phyloP scores from a whole-genome alignment of 139 green algal genomes.

The Tetraselmis chui region DNA sequence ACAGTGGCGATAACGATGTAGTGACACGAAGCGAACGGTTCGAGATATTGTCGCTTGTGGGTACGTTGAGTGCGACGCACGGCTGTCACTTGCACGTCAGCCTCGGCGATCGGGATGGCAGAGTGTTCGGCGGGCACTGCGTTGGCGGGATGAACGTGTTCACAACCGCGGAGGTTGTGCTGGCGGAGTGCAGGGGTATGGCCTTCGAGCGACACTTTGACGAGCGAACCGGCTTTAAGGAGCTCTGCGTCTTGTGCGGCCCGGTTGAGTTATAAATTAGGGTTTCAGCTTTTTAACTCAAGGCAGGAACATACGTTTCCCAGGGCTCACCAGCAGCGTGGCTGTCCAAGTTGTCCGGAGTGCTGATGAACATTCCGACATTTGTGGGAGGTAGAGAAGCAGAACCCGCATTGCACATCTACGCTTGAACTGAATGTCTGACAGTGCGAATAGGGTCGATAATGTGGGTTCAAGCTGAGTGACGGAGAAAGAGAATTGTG shows the following conservation, averaged over 20 bases:
- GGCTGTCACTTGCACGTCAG: background rate
- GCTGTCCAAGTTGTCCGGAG: too few relatives aligned
- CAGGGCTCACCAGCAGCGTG: too few relatives aligned
- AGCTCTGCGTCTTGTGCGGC: background rate
- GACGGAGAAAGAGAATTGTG: too few relatives aligned
- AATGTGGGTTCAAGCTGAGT: too few relatives aligned
- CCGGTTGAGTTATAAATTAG: background rate
- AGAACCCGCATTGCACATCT: too few relatives aligned
- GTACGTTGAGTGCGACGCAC: background rate
- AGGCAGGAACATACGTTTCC: too few relatives aligned
- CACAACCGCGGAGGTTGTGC: background rate
- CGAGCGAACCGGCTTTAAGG: background rate
- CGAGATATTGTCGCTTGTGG: background rate
- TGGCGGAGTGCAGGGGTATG: background rate
- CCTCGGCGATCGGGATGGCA: background rate
- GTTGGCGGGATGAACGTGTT: background rate
- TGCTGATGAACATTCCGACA: too few relatives aligned
- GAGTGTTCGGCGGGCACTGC: background rate
- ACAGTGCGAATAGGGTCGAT: too few relatives aligned
- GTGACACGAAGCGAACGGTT: background rate
- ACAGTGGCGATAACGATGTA: background rate
- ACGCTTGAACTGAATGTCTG: too few relatives aligned
- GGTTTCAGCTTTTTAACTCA: too few relatives aligned
- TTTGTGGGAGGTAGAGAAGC: too few relatives aligned
- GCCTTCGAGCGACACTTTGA: background rate